Percentiles rank a stretch among this genome's conserved stretches.
Conservation (phyloP, 2,329 filamentous ascomycete genomes). For the Meredithiella fracta region DNA sequence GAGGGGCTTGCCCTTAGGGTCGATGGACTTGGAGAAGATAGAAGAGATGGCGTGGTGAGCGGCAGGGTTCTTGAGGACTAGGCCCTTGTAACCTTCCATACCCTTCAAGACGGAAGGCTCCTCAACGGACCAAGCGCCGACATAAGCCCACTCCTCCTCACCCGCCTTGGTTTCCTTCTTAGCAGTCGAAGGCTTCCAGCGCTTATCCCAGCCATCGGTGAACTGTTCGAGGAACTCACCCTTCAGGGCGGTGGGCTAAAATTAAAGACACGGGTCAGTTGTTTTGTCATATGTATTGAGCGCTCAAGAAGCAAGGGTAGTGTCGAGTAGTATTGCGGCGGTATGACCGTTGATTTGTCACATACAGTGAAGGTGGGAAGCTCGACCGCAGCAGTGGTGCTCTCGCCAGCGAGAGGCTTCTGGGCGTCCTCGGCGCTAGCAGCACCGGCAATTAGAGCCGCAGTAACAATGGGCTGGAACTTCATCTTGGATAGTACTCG, state of each 20-base stretch:
- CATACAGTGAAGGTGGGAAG: constrained; percentile 80
- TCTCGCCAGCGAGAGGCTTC: constrained; percentile 41
- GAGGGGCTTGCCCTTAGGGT: constrained; percentile 92
- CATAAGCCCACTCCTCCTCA: constrained; percentile 83
- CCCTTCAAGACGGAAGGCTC: constrained; percentile 83
- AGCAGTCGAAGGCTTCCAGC: constrained; percentile 89
- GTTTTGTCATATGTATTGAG: neutral
- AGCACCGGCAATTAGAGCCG: constrained; percentile 45
- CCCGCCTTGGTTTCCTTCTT: constrained; percentile 76
- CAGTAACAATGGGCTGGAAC: constrained; percentile 64
- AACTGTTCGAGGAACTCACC: constrained; percentile 97
- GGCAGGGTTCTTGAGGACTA: constrained; percentile 94
- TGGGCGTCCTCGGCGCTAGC: constrained; percentile 15
- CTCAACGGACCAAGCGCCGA: constrained; percentile 93
- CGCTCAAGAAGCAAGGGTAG: neutral
- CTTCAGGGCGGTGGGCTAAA: constrained; percentile 70
- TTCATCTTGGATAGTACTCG: constrained; percentile 45
- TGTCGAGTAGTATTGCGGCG: neutral
- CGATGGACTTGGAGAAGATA: constrained; percentile 91
- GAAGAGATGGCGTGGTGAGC: constrained; percentile 98
- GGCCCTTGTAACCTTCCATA: constrained; percentile 86
- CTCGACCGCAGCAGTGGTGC: constrained; percentile 44
- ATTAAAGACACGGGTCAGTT: constrained; percentile 6
- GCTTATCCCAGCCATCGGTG: constrained; percentile 81
- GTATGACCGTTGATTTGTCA: constrained; percentile 15